Evolutionary conservation across 2,329 filamentous ascomycete genomes (phyloP).

Genomic region (Penicillium concentricum): DNA sequence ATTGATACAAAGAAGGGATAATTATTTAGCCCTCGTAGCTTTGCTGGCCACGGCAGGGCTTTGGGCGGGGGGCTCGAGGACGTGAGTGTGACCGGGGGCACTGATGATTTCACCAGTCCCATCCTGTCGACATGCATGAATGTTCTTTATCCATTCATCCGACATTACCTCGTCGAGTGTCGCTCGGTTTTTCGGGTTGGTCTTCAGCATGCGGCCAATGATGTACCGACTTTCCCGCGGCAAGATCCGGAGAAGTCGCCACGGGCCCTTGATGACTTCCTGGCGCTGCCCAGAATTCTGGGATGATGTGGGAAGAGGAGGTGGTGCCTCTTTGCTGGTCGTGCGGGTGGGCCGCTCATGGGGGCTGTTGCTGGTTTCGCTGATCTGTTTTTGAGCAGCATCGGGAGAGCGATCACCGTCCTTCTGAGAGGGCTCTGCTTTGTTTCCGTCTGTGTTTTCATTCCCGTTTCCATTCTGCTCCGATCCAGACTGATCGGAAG

Average conservation of each 20-base stretch:
- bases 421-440: constrained; percentile 21
- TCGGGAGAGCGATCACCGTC: constrained; percentile 28
- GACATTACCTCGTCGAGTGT: constrained; percentile 81
- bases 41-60: constrained; percentile 38
- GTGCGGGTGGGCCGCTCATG: constrained; percentile 32
- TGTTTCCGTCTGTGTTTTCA: constrained; percentile 8
- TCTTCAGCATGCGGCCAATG: constrained; percentile 86
- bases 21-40: constrained; percentile 31
- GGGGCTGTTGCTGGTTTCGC: constrained; percentile 19
- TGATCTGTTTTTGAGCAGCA: constrained; percentile 27
- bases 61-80: constrained; percentile 66
- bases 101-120: constrained; percentile 69
- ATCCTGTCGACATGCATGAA: constrained; percentile 78
- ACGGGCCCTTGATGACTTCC: constrained; percentile 86
- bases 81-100: constrained; percentile 77
- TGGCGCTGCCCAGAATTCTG: constrained; percentile 45
- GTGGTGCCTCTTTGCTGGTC: constrained; percentile 42
- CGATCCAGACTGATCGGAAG: constrained; percentile 16
- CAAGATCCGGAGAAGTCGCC: constrained; percentile 81
- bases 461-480: constrained; percentile 19
- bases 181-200: constrained; percentile 79
- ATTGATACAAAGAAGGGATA: constrained; percentile 20
- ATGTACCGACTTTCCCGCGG: constrained; percentile 88
- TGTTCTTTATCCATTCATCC: constrained; percentile 86
- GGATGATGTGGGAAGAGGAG: constrained; percentile 31